Base-by-base conservation (phyloP, 2,329 filamentous ascomycete species). In the Fusarium sp. region DNA sequence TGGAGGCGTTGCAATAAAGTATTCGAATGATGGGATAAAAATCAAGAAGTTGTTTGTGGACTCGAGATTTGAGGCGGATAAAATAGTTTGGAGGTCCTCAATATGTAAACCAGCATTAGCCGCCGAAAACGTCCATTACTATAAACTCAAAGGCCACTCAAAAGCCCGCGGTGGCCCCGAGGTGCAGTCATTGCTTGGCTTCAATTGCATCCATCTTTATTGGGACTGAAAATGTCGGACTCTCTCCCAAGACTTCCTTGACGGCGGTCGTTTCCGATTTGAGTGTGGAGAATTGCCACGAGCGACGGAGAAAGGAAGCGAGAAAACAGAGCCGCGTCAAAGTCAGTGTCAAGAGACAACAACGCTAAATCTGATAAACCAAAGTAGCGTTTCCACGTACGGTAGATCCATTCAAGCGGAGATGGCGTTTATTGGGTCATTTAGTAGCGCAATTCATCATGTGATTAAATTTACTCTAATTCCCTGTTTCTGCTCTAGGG, bases 301-400 rank as follows among this genome's bases (percentile, higher is more conserved):
- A 40, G 34, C 34, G 34, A 46, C 42, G 14, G 36, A 42, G 20
- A 10, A 56, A 20, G 24, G 18, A 40, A 8, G 40, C 4, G 62
- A 66, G 63, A 33, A 43, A 66, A 61, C 60, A 66, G 56, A 57
- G 61, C 61, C 60, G 44, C 22, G 18, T 18, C 39, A 42, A 42
- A 42, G 18, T 42, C 11, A n/a, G 5, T 31, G 18, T n/a, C 43
- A 10, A 11, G 62, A 62, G 63, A 57, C 38, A 66, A 67, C 56
- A 67, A 52, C 63, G 63, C 63, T 66, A 67, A 62, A 44, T 36
- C 28, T 18, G 13, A 14, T 36, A 28, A 58, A 36, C 22, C 17
- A 18, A 22, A 11, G n/a, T 45, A 56, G 56, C 20, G 31, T 18
- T 22, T 14, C 31, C 26, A 40, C 20, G 51, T 13, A 31, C 28